These are phyloP conservation scores for Fallopia convolvulus DNA, from an alignment of 148 eudicot genomes.

Conservation along the genomic window DNA sequence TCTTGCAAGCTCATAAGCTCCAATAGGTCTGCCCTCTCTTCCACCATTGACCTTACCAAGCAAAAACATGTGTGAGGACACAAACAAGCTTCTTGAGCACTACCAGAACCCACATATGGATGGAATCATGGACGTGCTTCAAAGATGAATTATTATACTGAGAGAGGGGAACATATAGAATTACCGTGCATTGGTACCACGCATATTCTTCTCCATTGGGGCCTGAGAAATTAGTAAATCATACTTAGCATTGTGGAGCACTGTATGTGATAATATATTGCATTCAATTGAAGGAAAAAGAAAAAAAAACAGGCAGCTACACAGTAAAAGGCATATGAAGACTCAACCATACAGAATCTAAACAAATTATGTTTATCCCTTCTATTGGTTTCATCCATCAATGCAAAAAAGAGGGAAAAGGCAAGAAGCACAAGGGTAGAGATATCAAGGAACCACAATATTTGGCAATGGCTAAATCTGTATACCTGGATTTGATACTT, in stretches of 20 bases:
- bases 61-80: not conserved
- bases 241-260: not conserved
- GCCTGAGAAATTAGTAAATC: constrained; percentile 38
- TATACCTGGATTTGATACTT: constrained; percentile 68
- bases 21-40: constrained; percentile 86
- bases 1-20: constrained; percentile 99
- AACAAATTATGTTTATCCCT: not conserved
- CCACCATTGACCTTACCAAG: constrained; percentile 82
- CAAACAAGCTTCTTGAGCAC: not conserved
- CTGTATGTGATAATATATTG: not conserved
- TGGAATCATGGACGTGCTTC: not conserved
- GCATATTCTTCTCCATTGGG: constrained; percentile 96
- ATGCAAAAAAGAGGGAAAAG: not conserved
- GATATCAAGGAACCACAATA: not conserved
- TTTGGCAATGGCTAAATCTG: constrained; percentile 4
- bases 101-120: not conserved
- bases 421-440: not conserved
- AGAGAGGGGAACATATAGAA: not conserved
- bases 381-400: not conserved
- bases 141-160: not conserved
- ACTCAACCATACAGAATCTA: not conserved
- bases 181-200: constrained; percentile 98
- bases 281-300: not conserved
- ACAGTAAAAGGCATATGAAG: not conserved
- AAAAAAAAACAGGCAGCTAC: no score